Percentiles rank a stretch among this genome's conserved stretches.
Evolutionary conservation across 78 protist genomes (phyloP).

Genomic region (Neovahlkampfia damariscottae): DNA sequence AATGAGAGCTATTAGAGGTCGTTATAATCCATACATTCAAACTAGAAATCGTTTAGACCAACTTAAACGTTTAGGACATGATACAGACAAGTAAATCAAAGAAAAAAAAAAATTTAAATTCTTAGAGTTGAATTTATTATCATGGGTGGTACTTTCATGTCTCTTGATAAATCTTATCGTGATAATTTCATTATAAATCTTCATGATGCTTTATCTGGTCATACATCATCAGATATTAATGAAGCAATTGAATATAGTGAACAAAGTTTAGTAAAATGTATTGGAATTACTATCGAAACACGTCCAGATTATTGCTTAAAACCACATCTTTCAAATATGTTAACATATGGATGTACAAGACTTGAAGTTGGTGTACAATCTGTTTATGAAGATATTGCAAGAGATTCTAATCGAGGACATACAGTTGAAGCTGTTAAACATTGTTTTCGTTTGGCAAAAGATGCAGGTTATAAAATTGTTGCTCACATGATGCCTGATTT

Average conservation of each 20-base stretch:
- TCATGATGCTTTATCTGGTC: slow-evolving; percentile 93
- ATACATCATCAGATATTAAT: slow-evolving; percentile 53
- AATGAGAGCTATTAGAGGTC: slow-evolving; percentile 92
- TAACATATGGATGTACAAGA: slow-evolving; percentile 78
- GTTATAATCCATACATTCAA: slow-evolving; percentile 87
- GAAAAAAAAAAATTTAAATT: too few relatives aligned
- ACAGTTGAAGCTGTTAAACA: slow-evolving; percentile 57
- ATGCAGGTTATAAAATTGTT: slow-evolving; percentile 89
- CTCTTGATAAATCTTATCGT: slow-evolving; percentile 68
- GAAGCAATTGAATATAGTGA: slow-evolving; percentile 58
- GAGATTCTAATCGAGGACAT: slow-evolving; percentile 83
- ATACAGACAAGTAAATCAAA: slow-evolving; percentile 54
- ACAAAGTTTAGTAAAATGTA: slow-evolving; percentile 61
- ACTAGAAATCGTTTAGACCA: slow-evolving; percentile 73
- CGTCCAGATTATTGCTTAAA: slow-evolving; percentile 92
- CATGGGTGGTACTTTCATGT: slow-evolving; percentile 98
- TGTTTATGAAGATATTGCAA: slow-evolving; percentile 76
- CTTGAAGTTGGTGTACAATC: slow-evolving; percentile 89
- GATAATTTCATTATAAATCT: slow-evolving; percentile 75
- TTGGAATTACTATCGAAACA: slow-evolving; percentile 92
- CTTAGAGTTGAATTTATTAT: slow-evolving; percentile 74
- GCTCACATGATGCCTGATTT: slow-evolving; percentile 97
- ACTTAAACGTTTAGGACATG: slow-evolving; percentile 78
- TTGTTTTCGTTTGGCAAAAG: slow-evolving; percentile 61
- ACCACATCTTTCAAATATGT: slow-evolving; percentile 45